Conservation (phyloP, 371 early-diverging fungal species). For the Haplosporangium sp. region DNA sequence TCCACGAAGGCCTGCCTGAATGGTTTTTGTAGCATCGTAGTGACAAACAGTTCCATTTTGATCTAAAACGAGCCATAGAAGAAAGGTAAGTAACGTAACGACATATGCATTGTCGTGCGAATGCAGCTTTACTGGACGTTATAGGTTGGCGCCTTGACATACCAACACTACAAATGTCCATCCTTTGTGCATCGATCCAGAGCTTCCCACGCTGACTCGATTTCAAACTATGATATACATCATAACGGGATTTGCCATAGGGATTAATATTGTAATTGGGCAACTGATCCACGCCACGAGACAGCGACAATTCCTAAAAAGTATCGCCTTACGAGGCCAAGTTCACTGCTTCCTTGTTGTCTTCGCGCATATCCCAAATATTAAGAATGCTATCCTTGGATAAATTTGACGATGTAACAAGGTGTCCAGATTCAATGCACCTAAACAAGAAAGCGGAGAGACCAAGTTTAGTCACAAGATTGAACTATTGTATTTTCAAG, state of each 20-base stretch:
- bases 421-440: conserved; percentile 45
- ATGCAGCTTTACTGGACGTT: neutral
- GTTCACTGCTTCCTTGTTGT: neutral
- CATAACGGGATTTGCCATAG: neutral
- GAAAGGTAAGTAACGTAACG: no score
- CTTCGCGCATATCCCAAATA: conserved; percentile 44
- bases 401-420: conserved; percentile 21
- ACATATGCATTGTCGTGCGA: no score
- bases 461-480: neutral
- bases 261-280: conserved; percentile 11
- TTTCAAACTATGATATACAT: neutral
- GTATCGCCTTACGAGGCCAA: neutral
- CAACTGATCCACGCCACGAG: conserved; percentile 1
- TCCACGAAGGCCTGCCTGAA: no score
- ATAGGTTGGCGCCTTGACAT: neutral
- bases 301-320: no score
- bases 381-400: neutral
- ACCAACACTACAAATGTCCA: conserved; percentile 40
- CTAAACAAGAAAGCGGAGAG: neutral
- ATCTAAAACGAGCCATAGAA: conserved; percentile 1
- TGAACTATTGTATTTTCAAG: neutral
- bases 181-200: conserved; percentile 30
- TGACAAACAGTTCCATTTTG: conserved; percentile 6
- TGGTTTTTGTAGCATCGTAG: conserved; percentile 18
- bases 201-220: neutral